Percentiles rank a stretch among this genome's conserved stretches.
phyloP scores from a whole-genome alignment of 176 grass and related monocot genomes.

The Pontederia crassipes region DNA sequence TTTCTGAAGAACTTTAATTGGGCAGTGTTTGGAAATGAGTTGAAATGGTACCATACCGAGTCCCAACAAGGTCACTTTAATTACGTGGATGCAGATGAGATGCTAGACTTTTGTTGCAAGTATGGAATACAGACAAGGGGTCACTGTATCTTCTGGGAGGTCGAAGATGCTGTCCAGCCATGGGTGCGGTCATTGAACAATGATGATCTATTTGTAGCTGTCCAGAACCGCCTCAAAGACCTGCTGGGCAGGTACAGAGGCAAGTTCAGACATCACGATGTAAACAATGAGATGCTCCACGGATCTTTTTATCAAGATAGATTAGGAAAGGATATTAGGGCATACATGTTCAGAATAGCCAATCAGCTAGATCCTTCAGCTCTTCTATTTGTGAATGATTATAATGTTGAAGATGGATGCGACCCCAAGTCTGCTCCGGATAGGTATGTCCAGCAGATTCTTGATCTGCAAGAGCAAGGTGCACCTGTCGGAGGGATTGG shows the following conservation, averaged over 20 bases:
- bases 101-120: slow-evolving; percentile 71
- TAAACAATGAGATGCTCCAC: slow-evolving; percentile 99
- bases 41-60: slow-evolving; percentile 96
- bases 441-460: slow-evolving; percentile 68
- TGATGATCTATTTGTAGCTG: slow-evolving; percentile 55
- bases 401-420: slow-evolving; percentile 91
- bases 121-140: slow-evolving; percentile 73
- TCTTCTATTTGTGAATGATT: slow-evolving; percentile 90
- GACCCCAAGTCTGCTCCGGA: slow-evolving; percentile 80
- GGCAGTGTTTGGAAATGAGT: slow-evolving; percentile 96
- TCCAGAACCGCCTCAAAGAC: slow-evolving; percentile 60
- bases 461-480: slow-evolving; percentile 72
- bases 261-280: slow-evolving; percentile 85
- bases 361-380: slow-evolving; percentile 78
- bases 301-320: slow-evolving; percentile 92
- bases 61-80: slow-evolving; percentile 61
- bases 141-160: slow-evolving; percentile 98
- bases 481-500: slow-evolving; percentile 87
- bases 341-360: slow-evolving; percentile 90
- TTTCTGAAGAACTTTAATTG: slow-evolving; percentile 96
- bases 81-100: slow-evolving; percentile 87
- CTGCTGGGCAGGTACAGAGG: slow-evolving; percentile 75
- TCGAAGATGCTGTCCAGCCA: slow-evolving; percentile 64
- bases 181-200: slow-evolving; percentile 69
- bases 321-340: slow-evolving; percentile 78